Conservation (phyloP, 345 rosid genomes). For the Leavenworthia alabamica region DNA sequence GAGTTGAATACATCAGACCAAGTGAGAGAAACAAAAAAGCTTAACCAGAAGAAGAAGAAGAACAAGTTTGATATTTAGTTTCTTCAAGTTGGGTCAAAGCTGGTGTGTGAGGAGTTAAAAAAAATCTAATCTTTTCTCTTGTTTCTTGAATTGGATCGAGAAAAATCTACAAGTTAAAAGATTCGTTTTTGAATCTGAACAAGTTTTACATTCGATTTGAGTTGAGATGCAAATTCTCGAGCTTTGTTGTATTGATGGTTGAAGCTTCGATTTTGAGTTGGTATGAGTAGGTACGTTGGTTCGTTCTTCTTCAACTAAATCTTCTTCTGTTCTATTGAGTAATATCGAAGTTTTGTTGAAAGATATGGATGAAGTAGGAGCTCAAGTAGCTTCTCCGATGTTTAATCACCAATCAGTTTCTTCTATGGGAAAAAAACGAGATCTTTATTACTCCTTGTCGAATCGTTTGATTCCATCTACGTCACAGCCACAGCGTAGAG, state of each 20-base stretch:
- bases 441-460: too few relatives aligned
- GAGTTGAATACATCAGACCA: constrained; percentile 17
- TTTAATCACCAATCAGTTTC: constrained; percentile 51
- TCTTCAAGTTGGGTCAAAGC: neutral
- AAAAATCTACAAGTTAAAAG: constrained; percentile 5
- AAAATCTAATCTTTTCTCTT: too few relatives aligned
- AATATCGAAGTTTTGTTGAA: too few relatives aligned
- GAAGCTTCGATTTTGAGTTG: constrained; percentile 13
- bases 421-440: constrained; percentile 56
- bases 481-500: constrained; percentile 29
- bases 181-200: constrained; percentile 28
- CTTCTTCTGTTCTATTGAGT: neutral
- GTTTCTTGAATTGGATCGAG: constrained; percentile 15
- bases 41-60: constrained; percentile 4
- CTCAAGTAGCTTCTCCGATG: constrained; percentile 58
- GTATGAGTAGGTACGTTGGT: constrained; percentile 5
- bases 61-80: neutral
- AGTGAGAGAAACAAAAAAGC: constrained; percentile 11
- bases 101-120: neutral
- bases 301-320: neutral
- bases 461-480: constrained; percentile 22
- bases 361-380: constrained; percentile 68
- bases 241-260: constrained; percentile 9
- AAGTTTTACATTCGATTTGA: too few relatives aligned
- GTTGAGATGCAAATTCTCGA: too few relatives aligned